Conservation (phyloP, 805 yeast species). For the Candida wancherniae region DNA sequence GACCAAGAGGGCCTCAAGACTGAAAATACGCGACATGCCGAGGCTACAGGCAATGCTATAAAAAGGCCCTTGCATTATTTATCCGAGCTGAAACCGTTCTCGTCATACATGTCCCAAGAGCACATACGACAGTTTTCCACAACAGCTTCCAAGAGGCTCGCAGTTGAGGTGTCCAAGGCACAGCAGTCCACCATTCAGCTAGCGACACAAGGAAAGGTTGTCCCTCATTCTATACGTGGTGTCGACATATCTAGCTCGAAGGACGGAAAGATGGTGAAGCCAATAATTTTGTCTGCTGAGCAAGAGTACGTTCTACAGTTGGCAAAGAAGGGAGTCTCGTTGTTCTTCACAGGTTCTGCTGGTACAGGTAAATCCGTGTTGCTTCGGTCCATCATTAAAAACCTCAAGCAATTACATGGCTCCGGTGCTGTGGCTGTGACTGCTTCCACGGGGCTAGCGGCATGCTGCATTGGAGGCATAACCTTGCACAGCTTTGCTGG, state of each 20-base stretch:
- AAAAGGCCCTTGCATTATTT: too few species aligned
- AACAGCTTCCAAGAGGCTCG: background rate
- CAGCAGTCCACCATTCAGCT: conserved; percentile 23
- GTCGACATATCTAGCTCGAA: background rate
- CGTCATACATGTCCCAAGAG: conserved; percentile 11
- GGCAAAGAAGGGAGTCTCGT: conserved; percentile 49
- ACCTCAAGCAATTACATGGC: conserved; percentile 31
- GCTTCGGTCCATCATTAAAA: conserved; percentile 54
- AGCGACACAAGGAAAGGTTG: conserved; percentile 19
- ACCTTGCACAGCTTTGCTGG: conserved; percentile 86
- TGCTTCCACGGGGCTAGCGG: conserved; percentile 96
- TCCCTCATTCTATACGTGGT: background rate
- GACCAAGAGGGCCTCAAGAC: too few species aligned
- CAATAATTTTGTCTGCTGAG: conserved; percentile 44
- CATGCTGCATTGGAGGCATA: conserved; percentile 86
- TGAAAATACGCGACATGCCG: too few species aligned
- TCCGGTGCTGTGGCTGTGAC: conserved; percentile 67
- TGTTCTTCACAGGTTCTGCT: conserved; percentile 80
- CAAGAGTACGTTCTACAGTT: conserved; percentile 62
- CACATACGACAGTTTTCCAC: conserved; percentile 11
- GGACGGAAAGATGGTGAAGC: conserved; percentile 27
- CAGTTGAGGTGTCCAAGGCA: background rate
- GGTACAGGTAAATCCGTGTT: conserved; percentile 85
- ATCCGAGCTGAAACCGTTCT: too few species aligned
- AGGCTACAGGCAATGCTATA: too few species aligned